Conservation (phyloP, 768 basidiomycete genomes). For the Lactarius hatsudake region DNA sequence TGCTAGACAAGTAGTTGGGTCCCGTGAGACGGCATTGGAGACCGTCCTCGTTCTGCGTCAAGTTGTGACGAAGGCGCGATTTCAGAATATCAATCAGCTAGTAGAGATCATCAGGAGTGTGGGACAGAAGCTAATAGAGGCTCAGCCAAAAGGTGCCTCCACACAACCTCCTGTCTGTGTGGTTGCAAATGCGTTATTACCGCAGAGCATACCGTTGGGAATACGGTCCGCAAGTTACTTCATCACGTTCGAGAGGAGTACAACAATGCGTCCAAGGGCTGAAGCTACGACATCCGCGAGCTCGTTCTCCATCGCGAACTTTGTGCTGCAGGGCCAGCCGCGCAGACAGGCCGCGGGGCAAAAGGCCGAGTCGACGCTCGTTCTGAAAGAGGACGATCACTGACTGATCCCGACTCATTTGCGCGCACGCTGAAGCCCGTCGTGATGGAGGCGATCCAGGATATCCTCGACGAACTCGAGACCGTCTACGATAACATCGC, state of each 20-base stretch:
- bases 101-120: constrained; percentile 74
- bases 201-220: constrained; percentile 90
- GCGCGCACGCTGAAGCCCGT: constrained; percentile 83
- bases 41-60: constrained; percentile 86
- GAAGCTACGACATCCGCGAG: constrained; percentile 38
- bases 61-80: constrained; percentile 83
- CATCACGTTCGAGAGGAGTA: constrained; percentile 96
- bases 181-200: constrained; percentile 18
- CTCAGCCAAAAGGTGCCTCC: constrained; percentile 86
- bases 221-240: constrained; percentile 88
- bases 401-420: constrained; percentile 76
- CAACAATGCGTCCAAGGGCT: constrained; percentile 66
- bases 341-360: constrained; percentile 42
- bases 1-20: constrained; percentile 84
- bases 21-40: constrained; percentile 83
- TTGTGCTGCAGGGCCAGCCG: constrained; percentile 78
- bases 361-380: constrained; percentile 53
- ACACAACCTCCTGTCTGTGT: not conserved
- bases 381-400: constrained; percentile 67
- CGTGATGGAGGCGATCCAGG: constrained; percentile 95
- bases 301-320: constrained; percentile 74
- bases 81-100: constrained; percentile 83
- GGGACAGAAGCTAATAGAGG: constrained; percentile 78
- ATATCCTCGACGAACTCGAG: constrained; percentile 93
- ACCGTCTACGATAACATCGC: constrained; percentile 94